Percentiles rank a stretch among this genome's conserved stretches.
Conservation (phyloP, 2,329 filamentous ascomycete genomes). For the Aureobasidium namibiae region DNA sequence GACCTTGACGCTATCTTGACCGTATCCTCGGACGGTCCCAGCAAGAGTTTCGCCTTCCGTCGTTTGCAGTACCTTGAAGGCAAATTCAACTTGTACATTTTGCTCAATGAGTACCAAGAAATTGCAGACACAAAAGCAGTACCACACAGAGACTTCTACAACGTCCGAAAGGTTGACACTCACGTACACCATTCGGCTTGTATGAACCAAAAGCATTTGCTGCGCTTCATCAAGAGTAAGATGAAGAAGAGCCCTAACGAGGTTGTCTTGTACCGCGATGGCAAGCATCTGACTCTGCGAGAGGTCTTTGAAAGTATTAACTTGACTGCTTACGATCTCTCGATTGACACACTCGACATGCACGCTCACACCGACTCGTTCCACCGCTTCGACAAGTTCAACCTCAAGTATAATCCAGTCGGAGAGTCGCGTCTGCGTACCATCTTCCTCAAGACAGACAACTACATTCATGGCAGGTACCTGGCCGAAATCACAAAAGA, state of each 20-base stretch:
- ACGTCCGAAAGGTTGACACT: conserved; percentile 96
- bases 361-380: conserved; percentile 98
- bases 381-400: conserved; percentile 99
- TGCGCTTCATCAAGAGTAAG: conserved; percentile 99
- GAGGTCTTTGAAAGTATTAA: conserved; percentile 98
- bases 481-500: conserved; percentile 96
- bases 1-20: conserved; percentile 80
- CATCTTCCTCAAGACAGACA: conserved; percentile 99
- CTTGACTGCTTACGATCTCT: conserved; percentile 91
- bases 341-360: conserved; percentile 98
- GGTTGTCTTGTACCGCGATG: conserved; percentile 84
- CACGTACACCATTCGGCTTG: conserved; percentile 98
- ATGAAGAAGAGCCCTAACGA: conserved; percentile 98
- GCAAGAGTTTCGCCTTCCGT: conserved; percentile 93
- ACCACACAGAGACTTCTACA: conserved; percentile 97
- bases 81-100: conserved; percentile 88
- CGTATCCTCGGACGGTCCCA: conserved; percentile 90
- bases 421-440: conserved; percentile 90
- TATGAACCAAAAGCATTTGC: conserved; percentile 98
- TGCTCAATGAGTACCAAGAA: conserved; percentile 96
- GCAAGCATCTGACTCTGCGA: conserved; percentile 78
- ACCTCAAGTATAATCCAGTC: conserved; percentile 96
- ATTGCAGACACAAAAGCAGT: conserved; percentile 97
- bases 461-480: conserved; percentile 92
- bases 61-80: conserved; percentile 92